These are phyloP conservation scores for Suillus paluster DNA, from an alignment of 768 basidiomycete species.

Conservation along the genomic window DNA sequence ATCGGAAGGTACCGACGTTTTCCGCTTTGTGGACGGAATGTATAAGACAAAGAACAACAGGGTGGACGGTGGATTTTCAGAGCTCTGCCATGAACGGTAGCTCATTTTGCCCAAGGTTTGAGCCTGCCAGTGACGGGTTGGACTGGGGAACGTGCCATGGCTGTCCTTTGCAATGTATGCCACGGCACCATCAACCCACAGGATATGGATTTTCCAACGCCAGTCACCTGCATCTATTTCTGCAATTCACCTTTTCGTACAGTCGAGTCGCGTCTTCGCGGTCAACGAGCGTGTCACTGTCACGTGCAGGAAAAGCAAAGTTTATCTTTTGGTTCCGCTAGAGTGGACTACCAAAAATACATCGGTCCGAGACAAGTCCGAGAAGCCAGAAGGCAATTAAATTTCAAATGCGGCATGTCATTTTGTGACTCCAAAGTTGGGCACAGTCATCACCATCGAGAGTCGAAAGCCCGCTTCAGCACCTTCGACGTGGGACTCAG, in stretches of 20 bases:
- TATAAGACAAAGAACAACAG: background rate
- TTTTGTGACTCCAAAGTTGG: no score
- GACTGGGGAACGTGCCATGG: background rate
- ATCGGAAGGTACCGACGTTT: background rate
- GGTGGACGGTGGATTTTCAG: background rate
- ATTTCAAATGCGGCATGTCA: no score
- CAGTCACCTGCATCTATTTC: background rate
- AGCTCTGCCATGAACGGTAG: background rate
- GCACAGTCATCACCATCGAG: no score
- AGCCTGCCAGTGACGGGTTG: background rate
- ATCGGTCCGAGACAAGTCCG: no score
- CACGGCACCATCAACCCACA: background rate
- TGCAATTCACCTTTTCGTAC: background rate
- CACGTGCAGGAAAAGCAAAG: slow-evolving; percentile 9
- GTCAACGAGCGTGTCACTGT: slow-evolving; percentile 1
- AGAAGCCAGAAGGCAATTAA: no score
- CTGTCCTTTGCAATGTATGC: background rate
- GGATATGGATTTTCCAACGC: no score
- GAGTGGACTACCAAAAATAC: no score
- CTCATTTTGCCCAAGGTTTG: background rate
- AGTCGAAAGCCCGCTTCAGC: background rate
- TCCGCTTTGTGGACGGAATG: background rate
- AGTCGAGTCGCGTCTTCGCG: background rate
- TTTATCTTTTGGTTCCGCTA: no score
- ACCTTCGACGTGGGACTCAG: background rate